Percentiles rank a stretch among this genome's conserved stretches.
Conservation (phyloP, 495 filamentous ascomycete genomes). For the Hypomontagnella monticulosa region DNA sequence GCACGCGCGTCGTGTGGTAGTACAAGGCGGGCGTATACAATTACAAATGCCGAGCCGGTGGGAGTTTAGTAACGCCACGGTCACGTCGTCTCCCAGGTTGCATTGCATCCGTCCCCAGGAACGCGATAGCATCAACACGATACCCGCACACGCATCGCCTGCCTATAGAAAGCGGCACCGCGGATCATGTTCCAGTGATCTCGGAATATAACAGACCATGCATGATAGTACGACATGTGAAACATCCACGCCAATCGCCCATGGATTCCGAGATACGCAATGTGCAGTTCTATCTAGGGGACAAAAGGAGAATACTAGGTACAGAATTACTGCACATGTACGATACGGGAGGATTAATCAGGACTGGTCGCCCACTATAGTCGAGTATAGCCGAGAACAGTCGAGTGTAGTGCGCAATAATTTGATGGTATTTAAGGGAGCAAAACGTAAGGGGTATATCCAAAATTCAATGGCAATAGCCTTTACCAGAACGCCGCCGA, state of each 20-base stretch:
- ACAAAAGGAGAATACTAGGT: too few relatives aligned
- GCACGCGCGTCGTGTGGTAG: neutral
- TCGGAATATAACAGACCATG: neutral
- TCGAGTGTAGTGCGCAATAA: neutral
- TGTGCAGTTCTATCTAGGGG: neutral
- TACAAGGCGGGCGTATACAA: neutral
- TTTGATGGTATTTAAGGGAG: constrained; percentile 26
- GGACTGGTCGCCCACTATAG: too few relatives aligned
- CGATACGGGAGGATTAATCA: too few relatives aligned
- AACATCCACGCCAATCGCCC: constrained; percentile 7
- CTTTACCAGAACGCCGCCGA: constrained; percentile 16
- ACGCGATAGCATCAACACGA: neutral
- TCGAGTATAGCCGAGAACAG: neutral
- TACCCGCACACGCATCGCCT: neutral
- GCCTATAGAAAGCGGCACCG: neutral
- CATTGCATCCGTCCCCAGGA: constrained; percentile 2
- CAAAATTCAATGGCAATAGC: constrained; percentile 25
- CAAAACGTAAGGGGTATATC: constrained; percentile 32
- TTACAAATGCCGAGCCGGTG: constrained; percentile 16
- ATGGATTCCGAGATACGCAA: neutral
- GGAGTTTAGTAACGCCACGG: neutral
- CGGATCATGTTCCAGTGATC: neutral
- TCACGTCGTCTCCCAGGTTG: constrained; percentile 5
- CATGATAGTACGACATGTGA: neutral
- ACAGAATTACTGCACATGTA: too few relatives aligned